These are phyloP conservation scores for Candida manassasensis DNA, from an alignment of 805 yeast species.

Conservation along the genomic window DNA sequence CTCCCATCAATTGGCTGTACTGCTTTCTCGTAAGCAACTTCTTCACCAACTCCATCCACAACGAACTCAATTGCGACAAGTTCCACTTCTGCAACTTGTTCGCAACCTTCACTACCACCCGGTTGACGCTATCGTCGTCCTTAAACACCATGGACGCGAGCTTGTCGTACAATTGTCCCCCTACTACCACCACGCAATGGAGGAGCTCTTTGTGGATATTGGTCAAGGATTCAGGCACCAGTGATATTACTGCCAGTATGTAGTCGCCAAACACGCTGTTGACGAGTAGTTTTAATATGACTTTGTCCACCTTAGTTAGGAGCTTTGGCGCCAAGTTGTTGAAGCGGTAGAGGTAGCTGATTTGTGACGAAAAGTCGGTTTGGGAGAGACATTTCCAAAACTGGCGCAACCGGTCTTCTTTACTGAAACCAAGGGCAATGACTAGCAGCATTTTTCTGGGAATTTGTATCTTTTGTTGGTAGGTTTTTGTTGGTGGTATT, in stretches of 20 bases:
- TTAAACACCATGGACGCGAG: not conserved
- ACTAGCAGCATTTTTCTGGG: constrained; percentile 12
- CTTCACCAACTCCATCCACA: constrained; percentile 2
- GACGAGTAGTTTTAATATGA: constrained; percentile 1
- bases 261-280: constrained; percentile 2
- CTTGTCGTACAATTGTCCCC: constrained; percentile 4
- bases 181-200: not conserved
- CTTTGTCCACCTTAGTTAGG: constrained; percentile 1
- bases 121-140: constrained; percentile 3
- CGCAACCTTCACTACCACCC: not conserved
- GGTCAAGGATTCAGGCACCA: constrained; percentile 1
- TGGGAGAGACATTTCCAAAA: constrained; percentile 21
- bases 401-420: constrained; percentile 12
- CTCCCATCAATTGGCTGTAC: constrained; percentile 1
- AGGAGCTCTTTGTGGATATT: not conserved
- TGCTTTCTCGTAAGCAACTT: constrained; percentile 1
- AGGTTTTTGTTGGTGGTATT: constrained; percentile 8
- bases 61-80: not conserved
- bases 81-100: not conserved
- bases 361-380: constrained; percentile 9
- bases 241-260: not conserved
- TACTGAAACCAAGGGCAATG: constrained; percentile 16
- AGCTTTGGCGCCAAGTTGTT: constrained; percentile 4
- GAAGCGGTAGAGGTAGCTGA: constrained; percentile 11
- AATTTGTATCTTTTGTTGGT: not conserved